phyloP scores from a whole-genome alignment of 805 yeast genomes.

The Candida pseudofarinosa region DNA sequence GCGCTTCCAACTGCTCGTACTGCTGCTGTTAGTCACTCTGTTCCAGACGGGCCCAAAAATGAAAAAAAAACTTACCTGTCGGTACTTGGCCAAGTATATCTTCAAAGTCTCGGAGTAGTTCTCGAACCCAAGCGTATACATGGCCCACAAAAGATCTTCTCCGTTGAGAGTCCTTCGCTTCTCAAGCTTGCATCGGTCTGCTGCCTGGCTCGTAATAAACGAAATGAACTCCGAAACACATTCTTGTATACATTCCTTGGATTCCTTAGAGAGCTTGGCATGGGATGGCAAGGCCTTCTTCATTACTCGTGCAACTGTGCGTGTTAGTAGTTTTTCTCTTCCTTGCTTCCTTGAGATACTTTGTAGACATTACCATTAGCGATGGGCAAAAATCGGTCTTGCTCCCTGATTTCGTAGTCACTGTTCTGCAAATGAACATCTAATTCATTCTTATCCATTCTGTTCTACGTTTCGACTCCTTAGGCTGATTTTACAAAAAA shows the following conservation, averaged over 20 bases:
- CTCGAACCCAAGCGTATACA: slow-evolving; percentile 71
- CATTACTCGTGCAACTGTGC: slow-evolving; percentile 64
- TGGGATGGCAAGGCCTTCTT: slow-evolving; percentile 66
- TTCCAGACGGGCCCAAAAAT: background rate
- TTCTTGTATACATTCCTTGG: slow-evolving; percentile 77
- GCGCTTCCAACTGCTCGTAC: slow-evolving; percentile 15
- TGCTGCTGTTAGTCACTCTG: slow-evolving; percentile 8
- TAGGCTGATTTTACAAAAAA: background rate
- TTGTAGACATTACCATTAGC: slow-evolving; percentile 32
- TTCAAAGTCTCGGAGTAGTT: slow-evolving; percentile 74
- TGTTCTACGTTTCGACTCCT: background rate
- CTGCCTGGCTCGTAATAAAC: slow-evolving; percentile 76
- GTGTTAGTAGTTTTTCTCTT: slow-evolving; percentile 7
- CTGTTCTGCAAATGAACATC: slow-evolving; percentile 17
- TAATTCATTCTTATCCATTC: background rate
- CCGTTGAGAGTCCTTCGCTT: slow-evolving; percentile 76
- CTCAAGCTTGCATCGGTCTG: slow-evolving; percentile 67
- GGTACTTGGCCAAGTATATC: slow-evolving; percentile 46
- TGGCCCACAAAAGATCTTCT: slow-evolving; percentile 66
- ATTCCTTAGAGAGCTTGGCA: slow-evolving; percentile 76
- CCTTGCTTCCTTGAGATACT: background rate
- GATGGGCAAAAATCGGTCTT: slow-evolving; percentile 40
- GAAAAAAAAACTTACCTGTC: slow-evolving; percentile 11
- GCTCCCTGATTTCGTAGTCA: slow-evolving; percentile 42
- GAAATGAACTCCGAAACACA: slow-evolving; percentile 81